Evolutionary conservation across 805 yeast species (phyloP), one percentile per base, ranked within the genome.

Genomic region (Candida nitratophila): DNA sequence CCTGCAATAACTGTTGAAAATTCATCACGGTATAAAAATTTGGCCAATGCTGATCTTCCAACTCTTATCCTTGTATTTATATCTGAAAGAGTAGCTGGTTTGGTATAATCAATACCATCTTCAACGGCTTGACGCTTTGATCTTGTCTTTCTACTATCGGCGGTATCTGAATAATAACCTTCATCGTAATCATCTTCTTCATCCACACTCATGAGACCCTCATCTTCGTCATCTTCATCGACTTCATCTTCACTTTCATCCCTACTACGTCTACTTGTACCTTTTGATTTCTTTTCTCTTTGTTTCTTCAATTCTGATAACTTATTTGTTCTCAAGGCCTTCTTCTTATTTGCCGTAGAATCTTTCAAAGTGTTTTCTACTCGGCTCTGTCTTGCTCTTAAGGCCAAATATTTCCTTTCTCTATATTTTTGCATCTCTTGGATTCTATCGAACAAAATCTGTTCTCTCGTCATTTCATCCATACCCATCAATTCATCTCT

Each of bases 391-490:
- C 70, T 77, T 54, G 87, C 83, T 65, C 98, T 83, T 59, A 87
- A 83, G 26, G 86, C 88, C 55, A 95, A 78, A 55, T 84, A 81
- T 60, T 77, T 77, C 58, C 88, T 79, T 66, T 93, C 98, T 47
- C 86, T 81, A 65, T 73, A 90, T 52, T 85, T 80, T 63, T 91
- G 96, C 80, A 87, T 77, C 49, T 86, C 95, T 65, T 89, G 96
- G 9, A 87, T 78, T 64, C 99, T 86, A 45, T 91, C 98, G 55
- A 87, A 93, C 44, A 93, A 74, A 44, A 89, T 78, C 53, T 85
- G 82, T 69, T 93, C 99, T 57, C 98, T 83, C 56, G 86, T 86
- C 62, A 93, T 78, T 70, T 93, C 99, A 44, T 91, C 95, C 81
- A 93, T 74, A 1, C 71, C 81, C 56, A 86, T 68, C 52, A 77